phyloP scores from a whole-genome alignment of 352 stramenopile genomes.

The Globisporangium echinulatum region DNA sequence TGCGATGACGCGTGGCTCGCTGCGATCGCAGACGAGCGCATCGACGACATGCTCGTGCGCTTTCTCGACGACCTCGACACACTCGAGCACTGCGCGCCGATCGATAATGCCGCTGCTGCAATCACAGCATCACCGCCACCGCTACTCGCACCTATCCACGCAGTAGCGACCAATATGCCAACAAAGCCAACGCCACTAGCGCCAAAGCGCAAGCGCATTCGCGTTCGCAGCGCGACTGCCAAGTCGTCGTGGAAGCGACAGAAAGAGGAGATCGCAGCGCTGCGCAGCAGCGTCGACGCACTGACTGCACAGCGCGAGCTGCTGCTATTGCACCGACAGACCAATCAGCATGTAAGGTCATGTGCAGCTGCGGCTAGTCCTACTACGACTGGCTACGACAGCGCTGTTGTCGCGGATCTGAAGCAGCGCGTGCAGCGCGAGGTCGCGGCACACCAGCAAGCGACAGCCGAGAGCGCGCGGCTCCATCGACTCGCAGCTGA shows the following conservation, averaged over 20 bases:
- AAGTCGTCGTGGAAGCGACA: conserved; percentile 27
- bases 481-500: conserved; percentile 9
- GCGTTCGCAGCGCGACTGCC: not conserved
- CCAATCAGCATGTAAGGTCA: not conserved
- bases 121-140: no score
- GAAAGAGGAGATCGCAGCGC: conserved; percentile 24
- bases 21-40: not conserved
- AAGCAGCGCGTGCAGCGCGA: conserved; percentile 11
- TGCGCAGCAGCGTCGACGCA: conserved; percentile 19
- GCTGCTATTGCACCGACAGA: conserved; percentile 4
- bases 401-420: not conserved
- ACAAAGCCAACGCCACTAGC: not conserved
- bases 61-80: not conserved
- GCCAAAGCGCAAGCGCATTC: conserved; percentile 14
- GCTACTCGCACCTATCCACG: not conserved
- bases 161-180: not conserved
- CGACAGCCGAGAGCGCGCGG: conserved; percentile 10
- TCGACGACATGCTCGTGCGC: not conserved
- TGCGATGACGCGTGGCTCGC: not conserved
- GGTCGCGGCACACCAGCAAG: conserved; percentile 5
- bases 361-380: not conserved
- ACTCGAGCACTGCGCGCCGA: not conserved
- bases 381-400: not conserved
- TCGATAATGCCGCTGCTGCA: no score
- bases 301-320: conserved; percentile 21